A percentile compares a stretch with the other conserved stretches of the same genome.
These are phyloP conservation scores for Agroathelia rolfsii DNA, from an alignment of 1,284 basidiomycete genomes.

Conservation along the genomic window DNA sequence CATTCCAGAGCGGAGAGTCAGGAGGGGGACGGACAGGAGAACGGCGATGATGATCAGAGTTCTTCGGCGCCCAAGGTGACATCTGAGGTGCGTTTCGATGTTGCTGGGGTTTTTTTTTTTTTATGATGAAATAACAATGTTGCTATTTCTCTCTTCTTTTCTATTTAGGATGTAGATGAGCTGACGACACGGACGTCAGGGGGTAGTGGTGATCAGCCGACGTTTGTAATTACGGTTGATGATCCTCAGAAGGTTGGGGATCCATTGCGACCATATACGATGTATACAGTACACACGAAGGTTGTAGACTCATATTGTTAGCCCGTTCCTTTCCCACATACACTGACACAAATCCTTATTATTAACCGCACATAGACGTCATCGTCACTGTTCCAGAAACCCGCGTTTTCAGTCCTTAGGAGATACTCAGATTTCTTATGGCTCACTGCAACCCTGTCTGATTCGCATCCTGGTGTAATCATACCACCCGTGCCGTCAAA, in stretches of 20 bases:
- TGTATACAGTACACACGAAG: constrained; percentile 88
- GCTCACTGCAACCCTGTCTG: constrained; percentile 84
- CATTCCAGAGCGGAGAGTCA: constrained; percentile 7
- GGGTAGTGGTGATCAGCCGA: constrained; percentile 42
- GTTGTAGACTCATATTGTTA: constrained; percentile 31
- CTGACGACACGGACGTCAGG: no score
- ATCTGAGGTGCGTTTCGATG: no score
- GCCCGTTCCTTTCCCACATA: constrained; percentile 3
- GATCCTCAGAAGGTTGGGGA: constrained; percentile 93
- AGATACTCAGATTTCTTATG: constrained; percentile 97
- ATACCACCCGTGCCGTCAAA: constrained; percentile 97
- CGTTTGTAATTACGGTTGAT: constrained; percentile 80
- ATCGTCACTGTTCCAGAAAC: constrained; percentile 72
- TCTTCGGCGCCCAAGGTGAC: no score
- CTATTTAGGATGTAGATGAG: no score
- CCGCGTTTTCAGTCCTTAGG: constrained; percentile 82
- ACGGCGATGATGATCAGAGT: constrained; percentile 65
- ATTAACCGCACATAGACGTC: constrained; percentile 49
- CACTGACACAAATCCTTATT: constrained; percentile 8
- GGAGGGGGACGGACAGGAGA: constrained; percentile 27
- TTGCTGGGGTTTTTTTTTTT: no score
- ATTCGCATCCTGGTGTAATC: constrained; percentile 94
- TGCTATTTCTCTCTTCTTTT: no score
- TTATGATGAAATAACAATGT: no score
- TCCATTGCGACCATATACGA: constrained; percentile 83